Conservation (phyloP, 768 basidiomycete genomes). For the Pleurotus ostreatus region DNA sequence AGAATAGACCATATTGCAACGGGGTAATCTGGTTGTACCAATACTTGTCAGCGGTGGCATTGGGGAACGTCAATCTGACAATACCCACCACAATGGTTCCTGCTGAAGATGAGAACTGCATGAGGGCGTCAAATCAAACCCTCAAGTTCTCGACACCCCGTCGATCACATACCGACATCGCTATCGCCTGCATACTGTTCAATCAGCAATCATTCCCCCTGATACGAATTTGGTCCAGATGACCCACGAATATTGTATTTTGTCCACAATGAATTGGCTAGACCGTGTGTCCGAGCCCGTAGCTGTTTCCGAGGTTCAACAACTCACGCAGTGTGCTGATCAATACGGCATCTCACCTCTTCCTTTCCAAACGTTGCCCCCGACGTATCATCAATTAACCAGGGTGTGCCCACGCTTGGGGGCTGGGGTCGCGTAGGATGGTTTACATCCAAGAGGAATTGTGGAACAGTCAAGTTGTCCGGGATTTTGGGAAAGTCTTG, state of each 20-base stretch:
- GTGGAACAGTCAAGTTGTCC: constrained; percentile 60
- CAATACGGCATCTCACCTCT: constrained; percentile 29
- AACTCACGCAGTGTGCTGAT: neutral
- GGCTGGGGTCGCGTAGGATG: constrained; percentile 35
- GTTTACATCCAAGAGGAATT: constrained; percentile 55
- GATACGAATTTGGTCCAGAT: neutral
- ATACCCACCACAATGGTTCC: constrained; percentile 59
- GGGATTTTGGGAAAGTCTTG: constrained; percentile 36
- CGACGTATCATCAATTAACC: constrained; percentile 48
- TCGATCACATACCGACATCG: constrained; percentile 44
- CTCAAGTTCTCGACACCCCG: neutral
- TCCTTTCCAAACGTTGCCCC: constrained; percentile 33
- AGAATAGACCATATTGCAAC: constrained; percentile 37
- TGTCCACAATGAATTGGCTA: constrained; percentile 42
- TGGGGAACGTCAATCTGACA: too few species aligned
- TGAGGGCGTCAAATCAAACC: neutral
- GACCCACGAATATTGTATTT: constrained; percentile 41
- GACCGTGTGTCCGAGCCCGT: constrained; percentile 38
- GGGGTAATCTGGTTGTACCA: constrained; percentile 40
- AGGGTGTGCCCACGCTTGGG: constrained; percentile 22
- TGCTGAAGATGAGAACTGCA: constrained; percentile 59
- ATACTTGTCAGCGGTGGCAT: too few species aligned
- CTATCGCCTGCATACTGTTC: constrained; percentile 31
- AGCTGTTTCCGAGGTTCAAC: constrained; percentile 26
- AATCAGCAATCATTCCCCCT: neutral